These are phyloP conservation scores for Paraglomus brasilianum DNA, from an alignment of 192 early-diverging fungal species.

Conservation along the genomic window DNA sequence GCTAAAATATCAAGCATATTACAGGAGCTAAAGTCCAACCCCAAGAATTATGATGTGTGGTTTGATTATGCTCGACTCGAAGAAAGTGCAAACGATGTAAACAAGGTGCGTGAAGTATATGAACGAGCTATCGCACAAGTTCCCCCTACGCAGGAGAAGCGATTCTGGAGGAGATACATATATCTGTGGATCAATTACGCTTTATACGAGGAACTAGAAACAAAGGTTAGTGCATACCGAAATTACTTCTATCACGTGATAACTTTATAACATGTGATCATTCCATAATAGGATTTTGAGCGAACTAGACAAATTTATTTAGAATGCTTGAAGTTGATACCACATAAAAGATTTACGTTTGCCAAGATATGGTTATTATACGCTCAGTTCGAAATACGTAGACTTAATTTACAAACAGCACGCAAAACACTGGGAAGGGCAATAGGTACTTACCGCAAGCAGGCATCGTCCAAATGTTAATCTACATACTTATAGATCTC, in stretches of 20 bases:
- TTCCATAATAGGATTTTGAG: slow-evolving; percentile 61
- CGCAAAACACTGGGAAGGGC: slow-evolving; percentile 82
- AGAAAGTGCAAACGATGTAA: slow-evolving; percentile 68
- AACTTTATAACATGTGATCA: neutral
- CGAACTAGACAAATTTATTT: slow-evolving; percentile 83
- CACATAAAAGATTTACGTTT: slow-evolving; percentile 95
- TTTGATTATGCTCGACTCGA: slow-evolving; percentile 94
- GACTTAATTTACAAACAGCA: slow-evolving; percentile 66
- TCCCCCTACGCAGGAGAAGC: slow-evolving; percentile 84
- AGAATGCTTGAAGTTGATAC: slow-evolving; percentile 79
- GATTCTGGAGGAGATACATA: slow-evolving; percentile 95
- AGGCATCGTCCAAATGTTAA: too few relatives aligned
- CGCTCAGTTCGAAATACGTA: slow-evolving; percentile 89
- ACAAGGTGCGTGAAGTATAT: slow-evolving; percentile 88
- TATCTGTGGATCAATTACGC: slow-evolving; percentile 99
- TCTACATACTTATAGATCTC: too few relatives aligned
- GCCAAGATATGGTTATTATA: slow-evolving; percentile 96
- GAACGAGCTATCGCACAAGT: slow-evolving; percentile 91
- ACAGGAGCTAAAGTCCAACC: slow-evolving; percentile 57
- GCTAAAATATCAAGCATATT: slow-evolving; percentile 3
- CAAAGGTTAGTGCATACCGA: slow-evolving; percentile 49
- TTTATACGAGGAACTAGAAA: slow-evolving; percentile 88
- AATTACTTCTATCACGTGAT: neutral
- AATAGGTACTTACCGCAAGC: slow-evolving; percentile 51
- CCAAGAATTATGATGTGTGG: slow-evolving; percentile 98